These are phyloP conservation scores for Cyclotella atomus DNA, from an alignment of 108 stramenopile genomes.

Conservation along the genomic window DNA sequence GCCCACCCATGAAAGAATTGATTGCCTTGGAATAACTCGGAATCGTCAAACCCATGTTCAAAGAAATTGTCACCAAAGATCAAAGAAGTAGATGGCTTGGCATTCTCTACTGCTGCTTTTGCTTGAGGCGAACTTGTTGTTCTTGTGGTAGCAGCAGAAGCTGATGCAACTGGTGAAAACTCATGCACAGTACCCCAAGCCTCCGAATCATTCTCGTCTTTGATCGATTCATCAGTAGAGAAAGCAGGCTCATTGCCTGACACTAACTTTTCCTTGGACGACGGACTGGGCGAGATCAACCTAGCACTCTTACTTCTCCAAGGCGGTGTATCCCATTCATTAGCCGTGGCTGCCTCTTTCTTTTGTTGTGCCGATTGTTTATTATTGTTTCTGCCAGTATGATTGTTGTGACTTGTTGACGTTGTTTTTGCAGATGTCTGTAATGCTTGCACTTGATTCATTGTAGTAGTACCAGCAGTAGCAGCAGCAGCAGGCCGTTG, in stretches of 20 bases:
- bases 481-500: neutral
- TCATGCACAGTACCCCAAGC: too few relatives aligned
- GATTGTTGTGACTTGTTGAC: neutral
- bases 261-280: neutral
- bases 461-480: neutral
- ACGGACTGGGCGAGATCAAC: neutral
- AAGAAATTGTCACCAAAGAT: slow-evolving; percentile 18
- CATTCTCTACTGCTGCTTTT: too few relatives aligned
- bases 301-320: neutral
- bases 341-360: neutral
- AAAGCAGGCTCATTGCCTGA: neutral
- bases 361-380: neutral
- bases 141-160: too few relatives aligned
- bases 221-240: neutral
- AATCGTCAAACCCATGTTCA: slow-evolving; percentile 15
- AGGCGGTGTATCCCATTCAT: neutral
- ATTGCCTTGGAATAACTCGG: too few relatives aligned
- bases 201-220: neutral
- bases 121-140: too few relatives aligned
- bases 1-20: slow-evolving; percentile 16
- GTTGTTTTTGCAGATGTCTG: neutral
- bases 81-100: too few relatives aligned
- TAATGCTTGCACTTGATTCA: neutral
- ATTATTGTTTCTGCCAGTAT: too few relatives aligned
- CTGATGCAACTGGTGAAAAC: neutral